Evolutionary conservation across 768 basidiomycete species (phyloP).

Genomic region (Kwoniella europaea): DNA sequence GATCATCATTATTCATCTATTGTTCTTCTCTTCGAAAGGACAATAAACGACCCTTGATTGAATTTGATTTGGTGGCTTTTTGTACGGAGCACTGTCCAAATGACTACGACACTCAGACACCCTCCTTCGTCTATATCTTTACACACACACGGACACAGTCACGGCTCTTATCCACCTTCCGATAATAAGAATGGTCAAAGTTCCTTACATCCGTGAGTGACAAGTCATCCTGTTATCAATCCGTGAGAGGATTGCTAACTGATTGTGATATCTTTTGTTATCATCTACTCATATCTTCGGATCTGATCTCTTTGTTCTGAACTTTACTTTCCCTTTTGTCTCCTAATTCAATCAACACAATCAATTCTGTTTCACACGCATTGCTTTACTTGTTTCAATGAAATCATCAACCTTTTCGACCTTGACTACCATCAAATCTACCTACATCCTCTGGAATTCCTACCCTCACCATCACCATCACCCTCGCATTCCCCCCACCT

Average conservation of each 20-base stretch:
- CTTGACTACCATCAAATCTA: constrained; percentile 14
- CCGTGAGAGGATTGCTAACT: too few relatives aligned
- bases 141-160: background rate
- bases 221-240: background rate
- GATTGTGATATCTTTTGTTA: too few relatives aligned
- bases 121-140: background rate
- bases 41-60: background rate
- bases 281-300: too few relatives aligned
- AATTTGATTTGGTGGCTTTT: too few relatives aligned
- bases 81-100: background rate
- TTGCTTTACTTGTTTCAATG: background rate
- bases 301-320: too few relatives aligned
- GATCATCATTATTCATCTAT: background rate
- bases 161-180: background rate
- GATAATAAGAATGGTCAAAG: background rate
- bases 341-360: background rate
- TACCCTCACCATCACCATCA: constrained; percentile 13
- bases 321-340: background rate
- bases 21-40: background rate
- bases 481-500: background rate
- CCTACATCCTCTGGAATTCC: background rate
- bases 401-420: background rate
- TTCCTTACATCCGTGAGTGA: background rate
- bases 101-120: background rate
- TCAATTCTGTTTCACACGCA: constrained; percentile 1